These are phyloP conservation scores for Lactifluus pinguis DNA, from an alignment of 768 basidiomycete species.

Conservation along the genomic window DNA sequence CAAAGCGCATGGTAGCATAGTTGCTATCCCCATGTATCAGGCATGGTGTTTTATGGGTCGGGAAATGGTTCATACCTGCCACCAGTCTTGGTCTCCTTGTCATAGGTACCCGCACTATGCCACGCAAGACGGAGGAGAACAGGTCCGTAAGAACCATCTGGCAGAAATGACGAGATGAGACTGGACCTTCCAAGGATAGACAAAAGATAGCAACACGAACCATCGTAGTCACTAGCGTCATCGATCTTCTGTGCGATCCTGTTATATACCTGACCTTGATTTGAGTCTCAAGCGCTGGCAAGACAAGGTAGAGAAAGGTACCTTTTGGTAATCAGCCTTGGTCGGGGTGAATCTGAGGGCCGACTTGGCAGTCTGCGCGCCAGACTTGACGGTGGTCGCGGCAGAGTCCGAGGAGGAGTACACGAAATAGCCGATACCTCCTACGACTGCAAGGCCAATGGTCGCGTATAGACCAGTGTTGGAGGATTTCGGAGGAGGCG, in stretches of 20 bases:
- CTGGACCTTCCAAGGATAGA: not conserved
- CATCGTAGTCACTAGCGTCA: constrained; percentile 68
- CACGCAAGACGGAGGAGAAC: constrained; percentile 86
- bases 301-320: constrained; percentile 18
- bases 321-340: constrained; percentile 88
- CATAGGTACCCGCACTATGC: constrained; percentile 91
- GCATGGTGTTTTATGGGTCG: constrained; percentile 9
- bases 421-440: constrained; percentile 57
- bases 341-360: constrained; percentile 63
- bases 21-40: constrained; percentile 44
- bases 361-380: constrained; percentile 51
- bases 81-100: constrained; percentile 66
- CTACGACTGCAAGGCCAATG: constrained; percentile 48
- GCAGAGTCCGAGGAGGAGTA: constrained; percentile 43
- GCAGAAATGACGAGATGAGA: constrained; percentile 11
- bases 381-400: constrained; percentile 49
- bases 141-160: constrained; percentile 86
- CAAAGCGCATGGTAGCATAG: constrained; percentile 98
- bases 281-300: not conserved
- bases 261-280: constrained; percentile 69
- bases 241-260: constrained; percentile 74
- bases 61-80: constrained; percentile 47
- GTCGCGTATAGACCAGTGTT: constrained; percentile 51
- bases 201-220: constrained; percentile 32
- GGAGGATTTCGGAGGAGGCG: constrained; percentile 39